Base-by-base conservation (phyloP, 805 yeast genomes). In the Candida endomychidarum region DNA sequence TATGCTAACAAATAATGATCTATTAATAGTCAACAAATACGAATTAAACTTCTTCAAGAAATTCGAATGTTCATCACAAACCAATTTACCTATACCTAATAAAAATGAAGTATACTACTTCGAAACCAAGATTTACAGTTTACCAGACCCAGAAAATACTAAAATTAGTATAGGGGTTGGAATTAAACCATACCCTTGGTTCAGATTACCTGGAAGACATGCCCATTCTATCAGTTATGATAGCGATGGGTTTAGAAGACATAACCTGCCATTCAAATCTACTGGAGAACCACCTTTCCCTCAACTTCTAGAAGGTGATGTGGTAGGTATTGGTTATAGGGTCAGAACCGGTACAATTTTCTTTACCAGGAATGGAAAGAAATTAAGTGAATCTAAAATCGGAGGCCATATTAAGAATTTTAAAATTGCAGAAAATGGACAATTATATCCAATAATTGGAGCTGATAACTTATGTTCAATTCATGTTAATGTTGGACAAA, bases 281-380 rank as follows among this genome's bases (percentile, higher is more conserved):
- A 59, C 42, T 53, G 65, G 50, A 62, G 86, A 58, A 45, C 74
- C 56, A 45, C 75, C 50, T 51, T 81, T 53, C 73, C 91, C 95
- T 0, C 50, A 60, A 17, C 61, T 82, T 34, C 74, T 78, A 24
- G 80, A 84, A 48, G 97, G 97, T 21, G 99, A 93, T 60, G 95
- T 93, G 22, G 74, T 93, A 10, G 99, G 99, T 2, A 78, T 91
- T 20, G 99, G 99, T 0, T 85, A 87, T 56, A 74, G 91, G 44
- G 80, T 86, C 2, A 71, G 88, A 32, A 72, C 86, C 12, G 96
- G 97, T 2, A 81, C 96, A 0, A 75, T 93, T 0, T 93, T 93
- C 54, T 93, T 90, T 70, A 93, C 99, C 0, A 75, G 96, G 49
- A 93, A 93, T 53, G 99, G 99, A 20, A 88, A 88, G 57, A 88